Conservation (phyloP, 805 yeast genomes). For the Teunomyces cretensis region DNA sequence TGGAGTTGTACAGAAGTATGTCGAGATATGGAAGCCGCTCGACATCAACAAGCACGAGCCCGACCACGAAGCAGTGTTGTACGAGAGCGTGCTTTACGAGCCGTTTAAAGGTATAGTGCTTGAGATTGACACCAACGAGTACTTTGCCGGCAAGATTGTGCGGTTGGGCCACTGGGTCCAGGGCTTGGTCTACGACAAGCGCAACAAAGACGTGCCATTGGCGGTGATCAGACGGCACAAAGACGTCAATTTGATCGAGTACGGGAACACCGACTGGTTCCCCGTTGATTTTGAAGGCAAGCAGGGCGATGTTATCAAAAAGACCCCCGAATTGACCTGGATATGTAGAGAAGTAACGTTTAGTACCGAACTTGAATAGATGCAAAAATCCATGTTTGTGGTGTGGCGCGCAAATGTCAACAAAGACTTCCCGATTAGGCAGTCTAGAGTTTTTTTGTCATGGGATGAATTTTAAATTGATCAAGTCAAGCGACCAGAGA, state of each 20-base stretch:
- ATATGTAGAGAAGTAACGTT: background rate
- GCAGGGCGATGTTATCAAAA: background rate
- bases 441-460: constrained; percentile 2
- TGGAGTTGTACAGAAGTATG: constrained; percentile 41
- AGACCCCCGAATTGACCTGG: background rate
- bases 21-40: constrained; percentile 56
- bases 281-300: constrained; percentile 22
- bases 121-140: constrained; percentile 17
- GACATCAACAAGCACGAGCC: constrained; percentile 38
- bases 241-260: constrained; percentile 27
- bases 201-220: constrained; percentile 18
- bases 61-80: constrained; percentile 10
- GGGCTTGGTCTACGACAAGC: constrained; percentile 40
- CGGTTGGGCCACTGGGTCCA: constrained; percentile 53
- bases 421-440: constrained; percentile 3
- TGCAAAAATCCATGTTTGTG: too few species aligned
- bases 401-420: too few species aligned
- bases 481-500: constrained; percentile 1
- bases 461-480: constrained; percentile 1
- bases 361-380: too few species aligned
- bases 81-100: background rate
- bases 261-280: constrained; percentile 22
- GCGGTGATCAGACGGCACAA: constrained; percentile 25
- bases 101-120: constrained; percentile 23
- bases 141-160: constrained; percentile 45